phyloP scores from a whole-genome alignment of 768 basidiomycete species.

The Pulveroboletus sp. region DNA sequence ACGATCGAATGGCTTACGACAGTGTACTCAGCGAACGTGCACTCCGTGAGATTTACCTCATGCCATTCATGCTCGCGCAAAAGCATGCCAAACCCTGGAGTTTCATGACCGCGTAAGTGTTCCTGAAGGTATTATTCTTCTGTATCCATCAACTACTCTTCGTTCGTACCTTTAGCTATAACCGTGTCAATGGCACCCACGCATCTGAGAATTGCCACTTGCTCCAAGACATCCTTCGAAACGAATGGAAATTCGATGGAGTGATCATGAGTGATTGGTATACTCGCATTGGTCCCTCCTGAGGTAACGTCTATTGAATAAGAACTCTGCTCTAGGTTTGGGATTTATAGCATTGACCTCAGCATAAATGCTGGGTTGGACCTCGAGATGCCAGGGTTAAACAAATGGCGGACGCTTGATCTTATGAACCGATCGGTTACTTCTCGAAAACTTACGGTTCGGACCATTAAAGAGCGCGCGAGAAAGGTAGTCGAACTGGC shows the following conservation, averaged over 20 bases:
- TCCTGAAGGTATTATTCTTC: neutral
- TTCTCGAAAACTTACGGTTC: constrained; percentile 59
- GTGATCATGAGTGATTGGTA: constrained; percentile 83
- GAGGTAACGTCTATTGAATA: neutral
- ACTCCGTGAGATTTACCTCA: constrained; percentile 55
- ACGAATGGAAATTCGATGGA: constrained; percentile 73
- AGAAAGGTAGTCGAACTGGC: constrained; percentile 62
- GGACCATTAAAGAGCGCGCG: constrained; percentile 63
- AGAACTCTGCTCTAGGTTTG: constrained; percentile 47
- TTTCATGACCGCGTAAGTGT: constrained; percentile 58
- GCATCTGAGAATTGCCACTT: constrained; percentile 60
- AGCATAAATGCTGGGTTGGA: constrained; percentile 73
- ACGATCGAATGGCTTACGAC: constrained; percentile 63
- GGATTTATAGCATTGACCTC: constrained; percentile 60
- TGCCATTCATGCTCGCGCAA: constrained; percentile 58
- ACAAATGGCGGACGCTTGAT: constrained; percentile 73
- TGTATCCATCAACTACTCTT: neutral
- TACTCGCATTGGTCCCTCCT: neutral
- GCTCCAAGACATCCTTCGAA: constrained; percentile 56
- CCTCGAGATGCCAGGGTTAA: constrained; percentile 74
- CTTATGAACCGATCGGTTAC: constrained; percentile 56
- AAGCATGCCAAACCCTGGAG: constrained; percentile 50
- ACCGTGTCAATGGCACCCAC: constrained; percentile 74
- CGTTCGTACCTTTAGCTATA: constrained; percentile 42
- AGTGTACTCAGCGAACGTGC: constrained; percentile 46